Evolutionary conservation across 2,329 filamentous ascomycete genomes (phyloP).

Genomic region (Trichoderma koningiopsis): DNA sequence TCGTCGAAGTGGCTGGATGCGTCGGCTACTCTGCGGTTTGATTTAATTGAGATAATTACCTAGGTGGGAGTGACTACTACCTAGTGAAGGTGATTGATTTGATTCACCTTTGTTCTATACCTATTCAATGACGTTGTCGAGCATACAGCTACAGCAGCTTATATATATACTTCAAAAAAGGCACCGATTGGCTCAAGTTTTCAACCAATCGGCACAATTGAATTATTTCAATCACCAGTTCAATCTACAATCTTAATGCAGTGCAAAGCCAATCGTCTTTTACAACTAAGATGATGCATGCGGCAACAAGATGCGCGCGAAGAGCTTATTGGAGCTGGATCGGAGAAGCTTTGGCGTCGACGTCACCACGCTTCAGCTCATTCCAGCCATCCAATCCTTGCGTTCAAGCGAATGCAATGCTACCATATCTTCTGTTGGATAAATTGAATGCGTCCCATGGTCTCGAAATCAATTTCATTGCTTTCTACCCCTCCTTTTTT

Average conservation of each 20-base stretch:
- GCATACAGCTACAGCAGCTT: neutral
- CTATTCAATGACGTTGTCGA: neutral
- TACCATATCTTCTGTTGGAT: neutral
- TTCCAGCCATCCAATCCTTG: neutral
- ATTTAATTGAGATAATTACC: conserved; percentile 25
- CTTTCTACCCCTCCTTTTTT: neutral
- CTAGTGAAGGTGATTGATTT: neutral
- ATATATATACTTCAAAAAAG: neutral
- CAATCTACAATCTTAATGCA: neutral
- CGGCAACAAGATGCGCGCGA: neutral
- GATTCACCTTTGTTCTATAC: neutral
- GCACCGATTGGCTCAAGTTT: neutral
- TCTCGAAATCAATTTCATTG: neutral
- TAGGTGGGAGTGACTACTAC: neutral
- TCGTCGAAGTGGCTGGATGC: conserved; percentile 31
- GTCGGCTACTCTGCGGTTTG: conserved; percentile 35
- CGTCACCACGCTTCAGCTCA: conserved; percentile 2
- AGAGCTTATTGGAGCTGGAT: neutral
- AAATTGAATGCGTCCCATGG: neutral
- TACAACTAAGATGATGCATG: neutral
- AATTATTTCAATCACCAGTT: neutral
- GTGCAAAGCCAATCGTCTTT: neutral
- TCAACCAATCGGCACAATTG: neutral
- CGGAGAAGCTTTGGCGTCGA: neutral
- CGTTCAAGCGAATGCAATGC: neutral